phyloP scores from a whole-genome alignment of 805 yeast species.

The Starmerella floricola region DNA sequence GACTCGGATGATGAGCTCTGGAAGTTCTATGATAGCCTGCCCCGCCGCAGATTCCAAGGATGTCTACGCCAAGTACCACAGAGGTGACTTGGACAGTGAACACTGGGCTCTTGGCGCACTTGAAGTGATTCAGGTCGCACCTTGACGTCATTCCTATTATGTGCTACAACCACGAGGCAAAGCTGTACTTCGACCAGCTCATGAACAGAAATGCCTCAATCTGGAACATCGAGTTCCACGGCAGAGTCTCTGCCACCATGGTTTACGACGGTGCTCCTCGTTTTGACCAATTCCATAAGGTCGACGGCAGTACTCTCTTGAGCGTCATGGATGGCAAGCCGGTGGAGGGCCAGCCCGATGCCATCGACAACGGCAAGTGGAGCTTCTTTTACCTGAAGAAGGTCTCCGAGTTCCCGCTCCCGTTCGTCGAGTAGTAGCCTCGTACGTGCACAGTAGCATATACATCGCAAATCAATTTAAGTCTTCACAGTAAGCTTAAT shows the following conservation, averaged over 20 bases:
- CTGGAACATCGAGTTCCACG: conserved; percentile 4
- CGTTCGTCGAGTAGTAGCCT: not conserved
- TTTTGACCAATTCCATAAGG: conserved; percentile 3
- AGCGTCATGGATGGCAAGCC: conserved; percentile 3
- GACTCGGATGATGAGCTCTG: not conserved
- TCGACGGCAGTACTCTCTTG: not conserved
- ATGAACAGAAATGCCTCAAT: not conserved
- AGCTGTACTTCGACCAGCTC: not conserved
- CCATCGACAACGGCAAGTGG: not conserved
- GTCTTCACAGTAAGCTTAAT: too few species aligned
- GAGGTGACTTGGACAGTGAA: not conserved
- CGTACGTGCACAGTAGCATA: too few species aligned
- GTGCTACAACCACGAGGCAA: not conserved
- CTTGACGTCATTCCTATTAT: not conserved
- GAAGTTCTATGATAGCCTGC: not conserved
- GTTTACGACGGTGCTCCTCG: conserved; percentile 1
- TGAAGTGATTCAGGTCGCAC: not conserved
- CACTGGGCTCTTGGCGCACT: not conserved
- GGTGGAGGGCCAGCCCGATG: not conserved
- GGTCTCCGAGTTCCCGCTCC: not conserved
- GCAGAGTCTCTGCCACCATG: conserved; percentile 3
- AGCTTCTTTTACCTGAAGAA: conserved; percentile 1
- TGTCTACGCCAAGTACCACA: not conserved
- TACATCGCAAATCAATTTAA: too few species aligned
- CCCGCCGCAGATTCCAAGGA: not conserved